Percentiles rank a stretch among this genome's conserved stretches.
phyloP scores from a whole-genome alignment of 2,329 filamentous ascomycete genomes.

The Cladophialophora psammophila region DNA sequence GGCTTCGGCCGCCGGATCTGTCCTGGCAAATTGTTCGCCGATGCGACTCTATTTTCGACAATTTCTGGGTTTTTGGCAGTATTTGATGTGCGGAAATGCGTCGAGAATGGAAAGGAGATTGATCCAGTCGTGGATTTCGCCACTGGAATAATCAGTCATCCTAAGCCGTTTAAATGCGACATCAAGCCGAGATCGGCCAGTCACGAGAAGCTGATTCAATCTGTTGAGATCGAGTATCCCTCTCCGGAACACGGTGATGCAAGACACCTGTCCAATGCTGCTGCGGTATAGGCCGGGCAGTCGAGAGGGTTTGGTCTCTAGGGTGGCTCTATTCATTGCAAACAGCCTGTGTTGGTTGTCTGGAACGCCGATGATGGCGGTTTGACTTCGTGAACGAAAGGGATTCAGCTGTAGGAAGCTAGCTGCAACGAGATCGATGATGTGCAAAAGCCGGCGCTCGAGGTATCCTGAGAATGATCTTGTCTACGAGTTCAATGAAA shows the following conservation, averaged over 20 bases:
- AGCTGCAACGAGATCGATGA: too few relatives aligned
- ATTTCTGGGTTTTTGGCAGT: constrained; percentile 58
- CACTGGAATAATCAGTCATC: constrained; percentile 48
- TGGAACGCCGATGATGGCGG: not conserved
- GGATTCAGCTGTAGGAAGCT: too few relatives aligned
- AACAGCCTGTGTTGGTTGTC: not conserved
- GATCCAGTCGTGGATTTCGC: constrained; percentile 48
- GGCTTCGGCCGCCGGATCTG: constrained; percentile 63
- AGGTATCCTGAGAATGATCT: too few relatives aligned
- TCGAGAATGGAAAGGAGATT: constrained; percentile 55
- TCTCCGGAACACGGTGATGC: constrained; percentile 17
- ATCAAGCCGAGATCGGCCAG: constrained; percentile 45
- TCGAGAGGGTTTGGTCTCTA: not conserved
- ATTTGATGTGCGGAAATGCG: constrained; percentile 30
- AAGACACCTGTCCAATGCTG: not conserved
- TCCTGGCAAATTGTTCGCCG: constrained; percentile 46
- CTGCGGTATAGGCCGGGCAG: not conserved
- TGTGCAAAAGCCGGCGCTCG: too few relatives aligned
- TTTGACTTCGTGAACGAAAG: not conserved
- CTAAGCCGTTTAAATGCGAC: constrained; percentile 43
- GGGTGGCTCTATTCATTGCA: not conserved
- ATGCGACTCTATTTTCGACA: constrained; percentile 57
- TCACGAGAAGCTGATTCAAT: constrained; percentile 44
- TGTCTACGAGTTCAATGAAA: too few relatives aligned
- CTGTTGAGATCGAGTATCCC: constrained; percentile 48